Base-by-base conservation (phyloP, 2,329 filamentous ascomycete species). In the Plenodomus lindquistii region DNA sequence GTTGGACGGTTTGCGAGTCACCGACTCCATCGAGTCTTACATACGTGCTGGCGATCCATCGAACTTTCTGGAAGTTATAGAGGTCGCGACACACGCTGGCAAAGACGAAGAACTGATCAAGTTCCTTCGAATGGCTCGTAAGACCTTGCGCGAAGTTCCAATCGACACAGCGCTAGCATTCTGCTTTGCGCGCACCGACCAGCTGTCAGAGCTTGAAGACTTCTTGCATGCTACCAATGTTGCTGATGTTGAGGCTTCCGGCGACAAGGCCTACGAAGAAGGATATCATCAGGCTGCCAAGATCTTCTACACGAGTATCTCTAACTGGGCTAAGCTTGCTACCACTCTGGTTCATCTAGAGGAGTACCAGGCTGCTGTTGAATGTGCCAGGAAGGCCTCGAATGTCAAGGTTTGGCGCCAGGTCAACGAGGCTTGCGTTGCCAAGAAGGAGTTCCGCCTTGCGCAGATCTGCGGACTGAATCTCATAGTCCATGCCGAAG, bases 331-430 rank as follows among this genome's bases (percentile, higher is more conserved):
- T 46, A 99, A 99, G 81, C 86, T 99, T 65, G 92, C 94, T 13
- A 97, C 94, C 10, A 99, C 94, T 10, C 84, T 97, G 52, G 94
- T 99, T n/a, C 91, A 97, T 73, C 85, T 99, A 6, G 88, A 87
- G 58, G 94, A 99, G 63, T 97, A 99, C 79, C 95, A 99, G 75
- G 91, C 91, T 62, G 94, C 94, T 38, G 94, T 99, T 36, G 94
- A 99, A 73, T 97, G 91, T 67, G 94, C 95, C 20, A 89, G 94
- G 72, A 97, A 99, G 79, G 94, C 94, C 65, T 99, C 97, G 81
- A 97, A 91, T 75, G 92, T 97, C 76, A 97, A 96, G 80, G 94
- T 99, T 43, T 99, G 94, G 94, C 96, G 94, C 77, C 90, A 99
- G 76, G 94, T 99, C 61, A 95, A 97, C 76, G 88, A 91, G 69